Evolutionary conservation across 2,329 filamentous ascomycete genomes (phyloP).

Genomic region (Fusarium sp.): DNA sequence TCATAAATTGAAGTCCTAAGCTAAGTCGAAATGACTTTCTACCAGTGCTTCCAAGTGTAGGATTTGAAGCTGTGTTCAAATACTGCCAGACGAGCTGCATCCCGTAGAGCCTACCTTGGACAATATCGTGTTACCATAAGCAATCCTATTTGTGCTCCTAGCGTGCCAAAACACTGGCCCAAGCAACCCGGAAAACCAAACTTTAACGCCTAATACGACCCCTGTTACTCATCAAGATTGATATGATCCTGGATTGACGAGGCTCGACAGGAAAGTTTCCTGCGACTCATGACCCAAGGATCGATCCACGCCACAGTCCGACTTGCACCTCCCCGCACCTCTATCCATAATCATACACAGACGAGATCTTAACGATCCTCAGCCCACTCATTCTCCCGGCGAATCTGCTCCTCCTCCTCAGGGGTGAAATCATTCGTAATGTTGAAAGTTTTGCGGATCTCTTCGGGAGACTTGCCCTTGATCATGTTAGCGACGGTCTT

Average conservation of each 20-base stretch:
- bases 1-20: constrained; percentile 3
- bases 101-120: neutral
- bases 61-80: constrained; percentile 13
- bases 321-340: neutral
- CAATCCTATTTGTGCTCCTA: constrained; percentile 12
- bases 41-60: neutral
- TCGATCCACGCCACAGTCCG: neutral
- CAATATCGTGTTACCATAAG: neutral
- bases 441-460: constrained; percentile 99
- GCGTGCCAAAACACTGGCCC: constrained; percentile 29
- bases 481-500: constrained; percentile 99
- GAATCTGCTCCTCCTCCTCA: constrained; percentile 98
- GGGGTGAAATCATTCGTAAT: constrained; percentile 99
- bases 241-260: neutral
- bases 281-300: neutral
- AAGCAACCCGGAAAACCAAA: constrained; percentile 34
- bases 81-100: constrained; percentile 3
- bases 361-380: constrained; percentile 72
- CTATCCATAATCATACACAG: neutral
- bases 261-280: neutral
- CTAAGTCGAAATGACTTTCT: neutral
- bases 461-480: constrained; percentile 99
- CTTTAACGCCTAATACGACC: constrained; percentile 35
- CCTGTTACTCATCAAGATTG: constrained; percentile 21
- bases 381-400: constrained; percentile 89